Conservation (phyloP, 2,329 filamentous ascomycete species). For the Hypoxylon sp. region DNA sequence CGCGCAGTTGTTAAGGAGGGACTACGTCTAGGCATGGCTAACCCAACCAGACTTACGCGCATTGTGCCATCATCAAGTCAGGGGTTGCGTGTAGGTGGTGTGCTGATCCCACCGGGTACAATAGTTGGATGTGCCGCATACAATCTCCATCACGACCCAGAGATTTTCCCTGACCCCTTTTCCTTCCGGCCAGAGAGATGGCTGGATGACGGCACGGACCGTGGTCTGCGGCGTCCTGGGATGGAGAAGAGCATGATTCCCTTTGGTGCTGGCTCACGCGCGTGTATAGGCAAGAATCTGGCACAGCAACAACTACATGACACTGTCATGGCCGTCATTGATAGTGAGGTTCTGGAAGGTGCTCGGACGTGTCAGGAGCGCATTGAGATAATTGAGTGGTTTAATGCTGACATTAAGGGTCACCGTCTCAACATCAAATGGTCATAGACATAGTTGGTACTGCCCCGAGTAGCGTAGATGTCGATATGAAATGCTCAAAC, state of each 20-base stretch:
- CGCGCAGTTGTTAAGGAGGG: constrained; percentile 7
- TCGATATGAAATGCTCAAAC: not conserved
- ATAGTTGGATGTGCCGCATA: constrained; percentile 10
- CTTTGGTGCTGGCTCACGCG: constrained; percentile 12
- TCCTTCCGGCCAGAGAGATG: constrained; percentile 8
- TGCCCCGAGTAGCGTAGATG: not conserved
- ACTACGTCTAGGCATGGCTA: constrained; percentile 7
- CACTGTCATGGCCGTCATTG: constrained; percentile 1
- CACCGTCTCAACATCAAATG: constrained; percentile 16
- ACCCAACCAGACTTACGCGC: constrained; percentile 9
- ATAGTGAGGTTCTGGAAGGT: constrained; percentile 11
- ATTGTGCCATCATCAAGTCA: not conserved
- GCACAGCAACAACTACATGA: constrained; percentile 15
- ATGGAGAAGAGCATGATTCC: constrained; percentile 18
- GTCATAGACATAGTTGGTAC: not conserved
- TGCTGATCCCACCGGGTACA: constrained; percentile 3
- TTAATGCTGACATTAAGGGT: constrained; percentile 19
- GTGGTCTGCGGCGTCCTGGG: constrained; percentile 5
- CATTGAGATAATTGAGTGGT: constrained; percentile 19
- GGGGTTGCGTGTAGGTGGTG: not conserved
- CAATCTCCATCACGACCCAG: constrained; percentile 11
- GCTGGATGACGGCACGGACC: constrained; percentile 11
- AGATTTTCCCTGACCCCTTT: constrained; percentile 14
- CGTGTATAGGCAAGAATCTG: constrained; percentile 11
- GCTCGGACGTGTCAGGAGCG: constrained; percentile 13